Evolutionary conservation across 306 rosid species (phyloP), one percentile per base, ranked within the genome.

Genomic region (Cicer yamashitae): DNA sequence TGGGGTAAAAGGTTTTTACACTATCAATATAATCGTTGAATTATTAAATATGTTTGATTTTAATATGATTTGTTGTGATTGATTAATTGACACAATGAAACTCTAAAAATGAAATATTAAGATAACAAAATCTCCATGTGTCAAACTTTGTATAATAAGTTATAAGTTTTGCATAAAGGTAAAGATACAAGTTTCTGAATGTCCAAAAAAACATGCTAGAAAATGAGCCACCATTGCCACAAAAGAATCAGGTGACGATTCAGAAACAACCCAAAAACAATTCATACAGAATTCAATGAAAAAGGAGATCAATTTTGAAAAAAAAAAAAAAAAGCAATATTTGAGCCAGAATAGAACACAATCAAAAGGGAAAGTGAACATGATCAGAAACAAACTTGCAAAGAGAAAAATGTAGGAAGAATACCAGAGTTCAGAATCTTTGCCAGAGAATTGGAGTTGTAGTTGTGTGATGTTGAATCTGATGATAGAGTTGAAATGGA

Each of bases 361-460:
- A 67, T 34, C 4, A 53, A 53, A 8, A 38, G 17, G 66, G 18
- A 34, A 74, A 74, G 58, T 25, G 38, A 22, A 45, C 34, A 44
- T 10, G 43, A 62, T 59, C 7, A 78, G 44, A 58, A 72, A 64
- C 9, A 14, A 44, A 64, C 0, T 7, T 13, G 73, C 6, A 37
- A 11, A 5, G 62, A 56, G 41, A 20, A 7, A 34, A 3, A 18
- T 40, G 3, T 10, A 59, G 46, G 5, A 75, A 70, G 71, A 59
- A 0, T 50, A 58, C 79, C 54, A 67, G 30, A 60, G 17, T 53
- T 53, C 61, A 81, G 75, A 61, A 70, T 25, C 48, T 77, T 68
- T 30, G 78, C 75, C 87, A 81, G 74, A 10, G 37, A 53, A 67
- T 71, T 43, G 76, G 45, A 65, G 9, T 61, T 76, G 54, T 15